Percentiles rank a stretch among this genome's conserved stretches.
Conservation (phyloP, 768 basidiomycete genomes). For the Russula lepida region DNA sequence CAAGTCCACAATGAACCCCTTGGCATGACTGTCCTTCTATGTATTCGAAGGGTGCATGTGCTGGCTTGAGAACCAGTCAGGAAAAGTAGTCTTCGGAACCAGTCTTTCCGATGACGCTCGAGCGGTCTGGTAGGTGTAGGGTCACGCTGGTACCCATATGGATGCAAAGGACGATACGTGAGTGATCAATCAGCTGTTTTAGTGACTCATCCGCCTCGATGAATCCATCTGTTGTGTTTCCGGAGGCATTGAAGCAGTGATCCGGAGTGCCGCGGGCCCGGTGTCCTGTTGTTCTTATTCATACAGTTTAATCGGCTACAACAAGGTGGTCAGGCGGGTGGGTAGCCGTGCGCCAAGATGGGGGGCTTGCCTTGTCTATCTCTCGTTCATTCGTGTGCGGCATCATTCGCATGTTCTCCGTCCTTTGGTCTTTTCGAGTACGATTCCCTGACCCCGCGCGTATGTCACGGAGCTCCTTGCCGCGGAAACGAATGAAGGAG, state of each 20-base stretch:
- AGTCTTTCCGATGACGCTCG: background rate
- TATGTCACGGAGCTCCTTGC: background rate
- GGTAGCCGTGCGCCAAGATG: background rate
- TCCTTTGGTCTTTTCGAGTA: background rate
- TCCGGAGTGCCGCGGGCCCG: conserved; percentile 17
- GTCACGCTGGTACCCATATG: background rate
- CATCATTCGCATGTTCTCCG: background rate
- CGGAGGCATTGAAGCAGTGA: background rate
- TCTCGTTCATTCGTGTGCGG: background rate
- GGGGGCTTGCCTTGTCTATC: background rate
- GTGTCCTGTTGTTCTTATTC: background rate
- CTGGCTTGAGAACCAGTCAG: background rate
- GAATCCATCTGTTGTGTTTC: background rate
- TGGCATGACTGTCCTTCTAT: background rate
- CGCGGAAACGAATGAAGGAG: background rate
- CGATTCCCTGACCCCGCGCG: background rate
- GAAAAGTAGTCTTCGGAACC: background rate
- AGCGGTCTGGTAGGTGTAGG: background rate
- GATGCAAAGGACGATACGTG: background rate
- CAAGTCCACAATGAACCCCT: background rate
- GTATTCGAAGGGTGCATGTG: background rate
- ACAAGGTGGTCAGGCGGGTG: background rate
- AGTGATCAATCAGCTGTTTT: background rate
- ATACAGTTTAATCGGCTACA: background rate
- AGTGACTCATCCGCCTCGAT: background rate